phyloP scores from a whole-genome alignment of 371 early-diverging fungal genomes.

The Zychaea mexicana region DNA sequence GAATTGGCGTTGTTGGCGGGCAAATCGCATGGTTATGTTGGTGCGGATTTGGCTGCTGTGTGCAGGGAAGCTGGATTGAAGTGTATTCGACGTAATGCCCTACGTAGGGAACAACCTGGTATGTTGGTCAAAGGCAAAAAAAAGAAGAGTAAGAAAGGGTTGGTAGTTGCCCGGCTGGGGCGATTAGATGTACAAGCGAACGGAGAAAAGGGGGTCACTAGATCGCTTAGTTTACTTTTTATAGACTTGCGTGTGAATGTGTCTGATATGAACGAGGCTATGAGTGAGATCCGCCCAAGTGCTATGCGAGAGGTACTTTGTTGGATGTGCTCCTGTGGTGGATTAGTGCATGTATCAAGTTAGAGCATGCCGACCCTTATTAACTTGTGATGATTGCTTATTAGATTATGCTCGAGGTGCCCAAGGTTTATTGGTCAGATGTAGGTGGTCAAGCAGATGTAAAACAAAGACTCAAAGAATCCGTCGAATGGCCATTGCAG shows the following conservation, averaged over 20 bases:
- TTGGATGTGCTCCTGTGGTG: too few relatives aligned
- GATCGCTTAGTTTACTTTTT: not conserved
- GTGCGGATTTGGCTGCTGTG: constrained; percentile 95
- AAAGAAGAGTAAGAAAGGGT: not conserved
- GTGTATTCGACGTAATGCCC: constrained; percentile 69
- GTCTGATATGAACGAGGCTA: constrained; percentile 56
- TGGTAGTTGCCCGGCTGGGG: too few relatives aligned
- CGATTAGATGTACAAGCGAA: too few relatives aligned
- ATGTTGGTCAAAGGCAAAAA: not conserved
- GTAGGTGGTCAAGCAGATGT: constrained; percentile 97
- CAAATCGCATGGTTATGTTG: constrained; percentile 93
- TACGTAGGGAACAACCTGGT: not conserved
- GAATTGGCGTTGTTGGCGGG: constrained; percentile 69
- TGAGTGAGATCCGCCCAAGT: constrained; percentile 84
- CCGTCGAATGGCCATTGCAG: constrained; percentile 98
- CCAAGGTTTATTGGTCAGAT: constrained; percentile 95
- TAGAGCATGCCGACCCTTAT: too few relatives aligned
- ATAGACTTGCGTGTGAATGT: constrained; percentile 25
- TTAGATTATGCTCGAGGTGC: constrained; percentile 88
- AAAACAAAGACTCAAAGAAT: constrained; percentile 95
- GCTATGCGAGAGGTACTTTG: constrained; percentile 98
- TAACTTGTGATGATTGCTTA: too few relatives aligned
- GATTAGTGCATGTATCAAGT: too few relatives aligned
- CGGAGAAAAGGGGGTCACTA: not conserved
- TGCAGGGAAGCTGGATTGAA: constrained; percentile 87